Conservation (phyloP, 2,329 filamentous ascomycete species). For the Neofusicoccum kwambonambiense region DNA sequence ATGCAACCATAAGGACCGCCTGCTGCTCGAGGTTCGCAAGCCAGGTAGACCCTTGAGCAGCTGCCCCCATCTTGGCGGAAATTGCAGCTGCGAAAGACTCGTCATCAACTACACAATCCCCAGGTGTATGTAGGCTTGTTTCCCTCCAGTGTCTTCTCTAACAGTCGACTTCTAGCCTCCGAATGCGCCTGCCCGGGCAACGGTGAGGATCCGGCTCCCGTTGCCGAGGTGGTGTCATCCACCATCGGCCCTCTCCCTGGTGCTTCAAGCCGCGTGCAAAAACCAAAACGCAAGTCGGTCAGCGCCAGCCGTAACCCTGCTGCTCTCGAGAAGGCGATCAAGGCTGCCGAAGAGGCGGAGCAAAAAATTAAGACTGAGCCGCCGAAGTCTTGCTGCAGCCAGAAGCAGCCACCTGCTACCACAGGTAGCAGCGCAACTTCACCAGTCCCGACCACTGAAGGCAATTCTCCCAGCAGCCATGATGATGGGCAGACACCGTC, state of each 20-base stretch:
- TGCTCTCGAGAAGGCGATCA: constrained; percentile 35
- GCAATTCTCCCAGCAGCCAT: constrained; percentile 1
- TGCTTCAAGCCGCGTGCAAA: constrained; percentile 31
- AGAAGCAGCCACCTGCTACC: background rate
- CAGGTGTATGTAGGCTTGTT: constrained; percentile 28
- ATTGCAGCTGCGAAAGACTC: constrained; percentile 63
- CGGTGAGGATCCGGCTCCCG: constrained; percentile 11
- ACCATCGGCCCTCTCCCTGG: constrained; percentile 1
- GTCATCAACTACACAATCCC: constrained; percentile 50
- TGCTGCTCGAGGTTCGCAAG: constrained; percentile 70
- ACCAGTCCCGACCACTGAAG: background rate
- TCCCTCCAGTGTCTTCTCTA: background rate
- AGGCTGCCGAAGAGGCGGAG: constrained; percentile 22
- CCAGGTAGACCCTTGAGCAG: constrained; percentile 68
- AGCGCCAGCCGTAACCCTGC: constrained; percentile 26
- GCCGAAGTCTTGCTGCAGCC: constrained; percentile 11
- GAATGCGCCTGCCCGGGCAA: constrained; percentile 36
- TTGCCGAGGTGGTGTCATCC: constrained; percentile 3
- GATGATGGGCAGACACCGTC: background rate
- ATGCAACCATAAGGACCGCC: constrained; percentile 67
- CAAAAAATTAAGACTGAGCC: background rate
- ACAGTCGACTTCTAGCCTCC: constrained; percentile 23
- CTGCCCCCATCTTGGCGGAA: constrained; percentile 65
- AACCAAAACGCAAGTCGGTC: constrained; percentile 29
- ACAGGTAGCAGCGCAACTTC: constrained; percentile 1